Conservation (phyloP, 2,329 filamentous ascomycete genomes). For the Diaporthe batatas region DNA sequence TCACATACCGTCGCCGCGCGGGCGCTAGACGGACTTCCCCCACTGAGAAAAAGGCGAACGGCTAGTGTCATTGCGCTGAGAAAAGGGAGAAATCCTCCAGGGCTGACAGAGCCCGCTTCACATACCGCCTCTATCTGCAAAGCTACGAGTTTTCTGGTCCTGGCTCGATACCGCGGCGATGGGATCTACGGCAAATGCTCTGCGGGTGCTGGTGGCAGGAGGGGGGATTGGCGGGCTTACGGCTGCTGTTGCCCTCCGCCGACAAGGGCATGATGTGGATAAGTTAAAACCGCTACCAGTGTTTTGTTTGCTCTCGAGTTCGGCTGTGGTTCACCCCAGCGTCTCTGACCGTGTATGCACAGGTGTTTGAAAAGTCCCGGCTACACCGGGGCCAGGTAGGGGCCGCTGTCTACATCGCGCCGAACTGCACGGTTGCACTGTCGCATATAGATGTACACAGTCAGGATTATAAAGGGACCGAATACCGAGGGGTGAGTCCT, state of each 20-base stretch:
- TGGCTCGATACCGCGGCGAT: not conserved
- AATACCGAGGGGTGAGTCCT: slow-evolving; percentile 34
- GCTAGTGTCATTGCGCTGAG: not conserved
- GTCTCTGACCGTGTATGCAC: not conserved
- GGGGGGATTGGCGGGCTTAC: slow-evolving; percentile 39
- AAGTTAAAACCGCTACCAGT: not conserved
- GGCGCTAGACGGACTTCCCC: not conserved
- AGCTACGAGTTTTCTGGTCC: not conserved
- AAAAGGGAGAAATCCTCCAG: not conserved
- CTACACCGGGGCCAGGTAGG: slow-evolving; percentile 29
- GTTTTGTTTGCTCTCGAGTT: too few species aligned
- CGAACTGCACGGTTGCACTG: slow-evolving; percentile 40
- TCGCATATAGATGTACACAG: slow-evolving; percentile 32
- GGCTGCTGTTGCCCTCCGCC: slow-evolving; percentile 36
- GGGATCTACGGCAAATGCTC: slow-evolving; percentile 5
- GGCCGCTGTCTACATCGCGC: slow-evolving; percentile 38
- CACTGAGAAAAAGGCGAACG: not conserved
- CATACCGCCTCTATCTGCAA: not conserved
- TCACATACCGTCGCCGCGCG: not conserved
- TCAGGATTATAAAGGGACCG: slow-evolving; percentile 16
- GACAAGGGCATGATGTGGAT: slow-evolving; percentile 40
- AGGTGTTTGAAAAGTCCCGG: slow-evolving; percentile 40
- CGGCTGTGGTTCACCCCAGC: too few species aligned
- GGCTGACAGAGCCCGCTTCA: not conserved
- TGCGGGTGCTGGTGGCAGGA: slow-evolving; percentile 37